phyloP scores from a whole-genome alignment of 371 early-diverging fungal genomes.

The Mortierella sp. region DNA sequence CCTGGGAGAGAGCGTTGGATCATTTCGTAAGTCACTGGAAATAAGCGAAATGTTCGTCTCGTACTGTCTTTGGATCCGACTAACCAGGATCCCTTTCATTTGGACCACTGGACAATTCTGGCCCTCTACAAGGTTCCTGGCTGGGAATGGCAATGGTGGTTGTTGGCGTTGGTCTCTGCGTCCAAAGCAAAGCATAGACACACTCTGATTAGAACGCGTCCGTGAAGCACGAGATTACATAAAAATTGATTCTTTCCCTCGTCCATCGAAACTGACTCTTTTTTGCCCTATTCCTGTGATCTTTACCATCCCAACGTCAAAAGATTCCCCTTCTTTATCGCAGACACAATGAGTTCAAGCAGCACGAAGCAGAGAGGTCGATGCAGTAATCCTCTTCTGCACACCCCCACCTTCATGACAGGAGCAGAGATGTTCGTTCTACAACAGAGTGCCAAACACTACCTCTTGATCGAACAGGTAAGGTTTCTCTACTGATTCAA shows the following conservation, averaged over 20 bases:
- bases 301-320: no score
- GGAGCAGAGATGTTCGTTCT: constrained; percentile 40
- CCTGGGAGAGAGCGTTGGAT: constrained; percentile 80
- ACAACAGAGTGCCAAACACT: constrained; percentile 36
- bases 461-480: constrained; percentile 32
- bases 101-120: background rate
- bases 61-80: no score
- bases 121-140: constrained; percentile 59
- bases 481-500: background rate
- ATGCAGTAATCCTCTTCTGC: background rate
- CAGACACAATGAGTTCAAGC: constrained; percentile 1
- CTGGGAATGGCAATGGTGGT: constrained; percentile 75
- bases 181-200: constrained; percentile 55
- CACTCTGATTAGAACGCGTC: no score
- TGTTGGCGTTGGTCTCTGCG: constrained; percentile 74
- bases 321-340: no score
- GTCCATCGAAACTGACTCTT: no score
- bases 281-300: no score
- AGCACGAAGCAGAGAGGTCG: background rate
- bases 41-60: no score
- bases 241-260: no score
- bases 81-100: background rate
- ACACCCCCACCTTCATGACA: constrained; percentile 5
- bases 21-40: constrained; percentile 51
- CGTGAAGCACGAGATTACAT: no score